Base-by-base conservation (phyloP, 106 monocot genomes). In the Dioscorea alata region DNA sequence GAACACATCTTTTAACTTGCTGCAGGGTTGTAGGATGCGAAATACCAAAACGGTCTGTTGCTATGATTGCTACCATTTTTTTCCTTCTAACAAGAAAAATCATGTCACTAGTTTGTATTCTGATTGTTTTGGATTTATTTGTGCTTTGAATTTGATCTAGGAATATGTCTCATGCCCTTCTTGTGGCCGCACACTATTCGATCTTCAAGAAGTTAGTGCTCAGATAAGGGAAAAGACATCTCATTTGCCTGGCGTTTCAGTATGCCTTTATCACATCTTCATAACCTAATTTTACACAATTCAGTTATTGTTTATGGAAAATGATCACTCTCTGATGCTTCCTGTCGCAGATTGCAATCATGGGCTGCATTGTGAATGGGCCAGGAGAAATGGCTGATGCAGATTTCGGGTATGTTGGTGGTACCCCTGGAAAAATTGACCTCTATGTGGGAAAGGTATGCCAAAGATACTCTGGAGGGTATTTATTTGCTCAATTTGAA, bases 321-420 rank as follows among this genome's bases (percentile, higher is more conserved):
- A 6, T 25, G 13, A 71, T 50, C n/a, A n/a, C 20, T 17, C 57
- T 21, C 16, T 20, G 61, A 8, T 59, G n/a, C 60, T 42, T 31
- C 42, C 16, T 68, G 4, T 81, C 49, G 56, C 80, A 99, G 99
- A 99, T 99, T 74, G 99, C 99, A 33, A 99, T 99, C 64, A 99
- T 99, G 99, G 99, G 99, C 67, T 99, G 99, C 65, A 99, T 99
- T 67, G 99, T 99, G 59, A 99, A 99, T 68, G 99, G 99, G 34
- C 99, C 99, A 0, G 99, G 99, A 48, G 93, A 99, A 72, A 99
- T 99, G 99, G 99, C 99, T 33, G 99, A 99, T 80, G 99, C 99
- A 17, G 93, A 99, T 78, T 99, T 99, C 60, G 99, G 99, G 16
- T 99, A 99, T 65, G 93, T 99, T 23, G 99, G 99, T 61, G 99